Conservation (phyloP, 768 basidiomycete species). For the Tricholoma saponaceum region DNA sequence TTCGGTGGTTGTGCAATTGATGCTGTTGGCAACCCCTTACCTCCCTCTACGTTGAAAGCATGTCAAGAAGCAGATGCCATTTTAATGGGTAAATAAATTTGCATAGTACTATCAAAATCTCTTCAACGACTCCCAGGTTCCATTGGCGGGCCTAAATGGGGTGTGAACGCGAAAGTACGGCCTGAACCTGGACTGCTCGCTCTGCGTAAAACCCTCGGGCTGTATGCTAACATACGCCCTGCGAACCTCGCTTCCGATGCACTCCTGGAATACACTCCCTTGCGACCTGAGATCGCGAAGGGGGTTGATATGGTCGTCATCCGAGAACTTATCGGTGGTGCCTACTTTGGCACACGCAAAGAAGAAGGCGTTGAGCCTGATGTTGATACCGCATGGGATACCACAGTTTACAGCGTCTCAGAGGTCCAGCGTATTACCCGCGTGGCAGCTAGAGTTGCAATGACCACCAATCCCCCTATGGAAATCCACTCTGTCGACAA, state of each 20-base stretch:
- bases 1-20: slow-evolving; percentile 97
- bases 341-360: slow-evolving; percentile 92
- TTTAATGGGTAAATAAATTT: slow-evolving; percentile 68
- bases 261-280: slow-evolving; percentile 81
- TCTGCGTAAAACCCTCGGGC: slow-evolving; percentile 87
- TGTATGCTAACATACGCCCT: slow-evolving; percentile 98
- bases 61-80: slow-evolving; percentile 95
- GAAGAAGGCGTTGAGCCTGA: slow-evolving; percentile 72
- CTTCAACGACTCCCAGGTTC: slow-evolving; percentile 53
- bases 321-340: slow-evolving; percentile 93
- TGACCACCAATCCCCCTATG: slow-evolving; percentile 78
- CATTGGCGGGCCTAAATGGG: slow-evolving; percentile 99
- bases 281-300: slow-evolving; percentile 76
- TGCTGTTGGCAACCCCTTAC: slow-evolving; percentile 77
- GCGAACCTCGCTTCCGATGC: slow-evolving; percentile 93
- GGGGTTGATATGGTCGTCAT: slow-evolving; percentile 92
- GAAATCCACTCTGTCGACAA: slow-evolving; percentile 95
- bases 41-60: slow-evolving; percentile 78
- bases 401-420: slow-evolving; percentile 85
- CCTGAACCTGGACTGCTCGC: slow-evolving; percentile 89
- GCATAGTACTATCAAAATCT: background rate
- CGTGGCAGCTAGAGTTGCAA: slow-evolving; percentile 91
- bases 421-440: slow-evolving; percentile 95
- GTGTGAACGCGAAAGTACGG: slow-evolving; percentile 79
- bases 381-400: slow-evolving; percentile 80